Evolutionary conservation across 768 basidiomycete genomes (phyloP).

Genomic region (Serendipita vermifera): DNA sequence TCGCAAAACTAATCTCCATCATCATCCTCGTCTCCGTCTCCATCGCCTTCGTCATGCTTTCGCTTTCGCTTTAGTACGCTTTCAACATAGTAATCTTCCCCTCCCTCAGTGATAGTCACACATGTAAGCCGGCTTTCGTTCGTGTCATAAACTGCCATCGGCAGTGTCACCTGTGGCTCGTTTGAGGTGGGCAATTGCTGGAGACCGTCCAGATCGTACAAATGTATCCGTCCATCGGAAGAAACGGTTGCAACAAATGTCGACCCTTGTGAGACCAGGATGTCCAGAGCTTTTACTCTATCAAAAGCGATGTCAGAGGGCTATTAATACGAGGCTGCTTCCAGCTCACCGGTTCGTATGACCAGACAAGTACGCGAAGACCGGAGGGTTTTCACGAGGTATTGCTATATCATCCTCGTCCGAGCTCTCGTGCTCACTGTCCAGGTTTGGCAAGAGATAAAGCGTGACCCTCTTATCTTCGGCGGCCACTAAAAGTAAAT

Average conservation of each 20-base stretch:
- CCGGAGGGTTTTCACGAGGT: no score
- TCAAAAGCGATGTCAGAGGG: not conserved
- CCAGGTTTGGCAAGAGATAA: slow-evolving; percentile 43
- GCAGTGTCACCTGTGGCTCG: slow-evolving; percentile 29
- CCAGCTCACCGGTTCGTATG: slow-evolving; percentile 69
- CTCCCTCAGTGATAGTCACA: slow-evolving; percentile 42
- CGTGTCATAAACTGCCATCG: slow-evolving; percentile 62
- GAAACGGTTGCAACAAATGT: slow-evolving; percentile 62
- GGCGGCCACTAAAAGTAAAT: slow-evolving; percentile 68
- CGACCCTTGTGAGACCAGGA: slow-evolving; percentile 42
- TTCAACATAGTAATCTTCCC: slow-evolving; percentile 18
- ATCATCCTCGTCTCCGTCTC: slow-evolving; percentile 25
- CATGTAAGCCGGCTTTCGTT: slow-evolving; percentile 81
- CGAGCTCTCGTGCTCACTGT: slow-evolving; percentile 24
- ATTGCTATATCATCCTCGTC: no score
- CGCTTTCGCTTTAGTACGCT: slow-evolving; percentile 29
- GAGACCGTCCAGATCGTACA: slow-evolving; percentile 55
- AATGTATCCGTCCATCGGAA: slow-evolving; percentile 74
- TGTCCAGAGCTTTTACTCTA: slow-evolving; percentile 74
- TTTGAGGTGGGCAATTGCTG: slow-evolving; percentile 23
- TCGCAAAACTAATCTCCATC: slow-evolving; percentile 21
- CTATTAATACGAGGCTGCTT: slow-evolving; percentile 1
- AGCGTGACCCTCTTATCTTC: slow-evolving; percentile 83
- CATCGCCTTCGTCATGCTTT: slow-evolving; percentile 22
- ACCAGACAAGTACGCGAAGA: slow-evolving; percentile 64